Evolutionary conservation across 345 rosid genomes (phyloP).

Genomic region (Trapa bicornis): DNA sequence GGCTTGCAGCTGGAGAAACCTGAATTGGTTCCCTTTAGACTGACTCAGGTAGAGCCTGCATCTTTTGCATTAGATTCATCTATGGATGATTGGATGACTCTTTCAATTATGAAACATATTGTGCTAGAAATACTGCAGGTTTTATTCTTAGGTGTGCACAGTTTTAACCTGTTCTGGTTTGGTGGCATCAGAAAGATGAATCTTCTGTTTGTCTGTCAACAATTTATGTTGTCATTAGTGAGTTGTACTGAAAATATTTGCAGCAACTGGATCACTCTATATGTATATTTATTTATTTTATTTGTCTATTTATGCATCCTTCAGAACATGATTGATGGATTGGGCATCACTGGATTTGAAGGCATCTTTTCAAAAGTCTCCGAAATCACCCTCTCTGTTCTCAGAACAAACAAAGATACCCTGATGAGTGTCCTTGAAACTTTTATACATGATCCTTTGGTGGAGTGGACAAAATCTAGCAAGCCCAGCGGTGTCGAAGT

Average conservation of each 20-base stretch:
- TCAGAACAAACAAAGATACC: slow-evolving; percentile 85
- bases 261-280: neutral
- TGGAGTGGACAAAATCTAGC: slow-evolving; percentile 95
- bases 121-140: neutral
- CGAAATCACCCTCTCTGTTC: slow-evolving; percentile 80
- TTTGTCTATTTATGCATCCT: slow-evolving; percentile 10
- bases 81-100: neutral
- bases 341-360: slow-evolving; percentile 95
- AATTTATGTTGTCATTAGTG: neutral
- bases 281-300: slow-evolving; percentile 6
- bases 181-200: neutral
- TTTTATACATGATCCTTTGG: slow-evolving; percentile 98
- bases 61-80: neutral
- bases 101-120: neutral
- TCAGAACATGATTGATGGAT: slow-evolving; percentile 96
- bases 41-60: slow-evolving; percentile 60
- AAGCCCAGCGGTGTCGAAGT: slow-evolving; percentile 97
- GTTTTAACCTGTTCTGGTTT: neutral
- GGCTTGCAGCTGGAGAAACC: slow-evolving; percentile 97
- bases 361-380: slow-evolving; percentile 76
- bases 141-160: neutral
- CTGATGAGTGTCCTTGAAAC: slow-evolving; percentile 96
- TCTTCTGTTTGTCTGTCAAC: neutral
- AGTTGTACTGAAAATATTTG: neutral
- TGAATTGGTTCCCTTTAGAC: slow-evolving; percentile 92